These are phyloP conservation scores for Fusarium praegraminearum DNA, from an alignment of 2,329 filamentous ascomycete species.

Conservation along the genomic window DNA sequence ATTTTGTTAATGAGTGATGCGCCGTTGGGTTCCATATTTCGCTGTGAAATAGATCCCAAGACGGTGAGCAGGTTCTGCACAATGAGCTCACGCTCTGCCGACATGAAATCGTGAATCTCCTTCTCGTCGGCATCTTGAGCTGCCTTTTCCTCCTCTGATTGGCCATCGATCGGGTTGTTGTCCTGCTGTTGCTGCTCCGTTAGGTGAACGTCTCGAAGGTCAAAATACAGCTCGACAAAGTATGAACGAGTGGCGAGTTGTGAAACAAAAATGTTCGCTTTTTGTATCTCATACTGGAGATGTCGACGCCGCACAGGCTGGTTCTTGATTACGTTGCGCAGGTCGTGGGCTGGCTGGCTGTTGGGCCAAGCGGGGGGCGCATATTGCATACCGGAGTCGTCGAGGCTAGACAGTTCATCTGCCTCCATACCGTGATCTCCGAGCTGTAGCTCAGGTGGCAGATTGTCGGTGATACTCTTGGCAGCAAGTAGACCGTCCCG, in stretches of 20 bases:
- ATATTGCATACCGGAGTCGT: slow-evolving; percentile 64
- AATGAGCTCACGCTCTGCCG: slow-evolving; percentile 81
- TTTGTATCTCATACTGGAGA: slow-evolving; percentile 89
- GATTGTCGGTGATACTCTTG: slow-evolving; percentile 74
- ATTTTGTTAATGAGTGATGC: slow-evolving; percentile 83
- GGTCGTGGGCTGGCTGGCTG: slow-evolving; percentile 61
- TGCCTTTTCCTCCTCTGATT: slow-evolving; percentile 53
- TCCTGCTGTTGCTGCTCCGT: slow-evolving; percentile 58
- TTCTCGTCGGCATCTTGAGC: slow-evolving; percentile 57
- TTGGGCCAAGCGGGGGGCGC: slow-evolving; percentile 63
- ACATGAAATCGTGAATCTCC: slow-evolving; percentile 73
- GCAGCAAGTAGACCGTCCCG: slow-evolving; percentile 77
- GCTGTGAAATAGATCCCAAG: slow-evolving; percentile 81
- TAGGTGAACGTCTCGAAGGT: slow-evolving; percentile 75
- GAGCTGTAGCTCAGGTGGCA: slow-evolving; percentile 77
- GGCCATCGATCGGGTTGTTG: slow-evolving; percentile 52
- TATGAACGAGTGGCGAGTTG: slow-evolving; percentile 85
- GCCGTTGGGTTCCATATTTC: slow-evolving; percentile 82
- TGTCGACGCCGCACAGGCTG: slow-evolving; percentile 65
- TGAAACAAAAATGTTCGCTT: slow-evolving; percentile 88
- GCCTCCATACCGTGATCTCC: slow-evolving; percentile 54
- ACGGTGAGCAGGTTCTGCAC: slow-evolving; percentile 82
- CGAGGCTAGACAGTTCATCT: slow-evolving; percentile 55
- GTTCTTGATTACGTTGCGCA: slow-evolving; percentile 62
- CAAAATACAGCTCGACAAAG: slow-evolving; percentile 88